These are phyloP conservation scores for Jatropha podagrica DNA, from an alignment of 441 rosid species.

Conservation along the genomic window DNA sequence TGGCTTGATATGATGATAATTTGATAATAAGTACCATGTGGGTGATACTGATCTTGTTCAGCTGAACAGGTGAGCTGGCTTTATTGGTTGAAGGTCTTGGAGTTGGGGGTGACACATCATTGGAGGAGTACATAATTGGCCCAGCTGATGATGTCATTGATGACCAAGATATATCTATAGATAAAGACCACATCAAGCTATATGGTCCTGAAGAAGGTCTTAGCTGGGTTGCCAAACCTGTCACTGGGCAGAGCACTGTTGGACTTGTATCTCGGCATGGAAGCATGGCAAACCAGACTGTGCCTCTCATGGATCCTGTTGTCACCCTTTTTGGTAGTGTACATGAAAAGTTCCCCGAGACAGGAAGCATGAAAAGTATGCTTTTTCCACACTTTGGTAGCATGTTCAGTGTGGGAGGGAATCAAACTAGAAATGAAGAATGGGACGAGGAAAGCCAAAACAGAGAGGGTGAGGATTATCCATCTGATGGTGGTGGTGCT, in stretches of 20 bases:
- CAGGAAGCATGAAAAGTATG: constrained; percentile 85
- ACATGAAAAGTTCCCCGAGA: constrained; percentile 78
- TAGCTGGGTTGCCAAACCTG: constrained; percentile 83
- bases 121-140: constrained; percentile 62
- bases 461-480: constrained; percentile 67
- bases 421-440: constrained; percentile 59
- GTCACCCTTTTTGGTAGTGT: constrained; percentile 92
- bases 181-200: constrained; percentile 60
- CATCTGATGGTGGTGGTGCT: constrained; percentile 60
- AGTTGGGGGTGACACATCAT: constrained; percentile 53
- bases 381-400: constrained; percentile 91
- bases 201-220: constrained; percentile 73
- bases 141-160: constrained; percentile 29
- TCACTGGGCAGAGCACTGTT: constrained; percentile 54
- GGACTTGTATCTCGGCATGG: constrained; percentile 76
- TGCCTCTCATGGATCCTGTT: constrained; percentile 79
- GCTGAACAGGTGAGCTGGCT: constrained; percentile 67
- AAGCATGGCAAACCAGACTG: constrained; percentile 54
- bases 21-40: constrained; percentile 11
- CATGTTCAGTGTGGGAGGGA: constrained; percentile 86
- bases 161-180: constrained; percentile 39
- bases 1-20: constrained; percentile 2
- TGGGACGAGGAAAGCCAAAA: constrained; percentile 86
- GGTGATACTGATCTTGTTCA: constrained; percentile 19
- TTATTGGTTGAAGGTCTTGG: constrained; percentile 69